Conservation (phyloP, 2,329 filamentous ascomycete genomes). For the Ascochyta lentis region DNA sequence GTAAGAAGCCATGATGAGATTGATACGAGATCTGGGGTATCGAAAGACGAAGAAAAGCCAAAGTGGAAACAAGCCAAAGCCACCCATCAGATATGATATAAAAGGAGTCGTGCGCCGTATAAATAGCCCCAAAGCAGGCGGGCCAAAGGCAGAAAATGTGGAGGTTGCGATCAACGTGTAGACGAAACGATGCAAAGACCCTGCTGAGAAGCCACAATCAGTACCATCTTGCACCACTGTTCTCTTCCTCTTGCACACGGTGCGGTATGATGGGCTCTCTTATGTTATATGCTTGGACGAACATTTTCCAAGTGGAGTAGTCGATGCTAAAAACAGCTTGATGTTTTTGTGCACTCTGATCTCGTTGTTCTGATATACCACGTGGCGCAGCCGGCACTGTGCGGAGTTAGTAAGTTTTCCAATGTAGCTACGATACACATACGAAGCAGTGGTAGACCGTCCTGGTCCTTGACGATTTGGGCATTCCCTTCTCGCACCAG, state of each 20-base stretch:
- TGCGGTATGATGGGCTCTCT: constrained; percentile 85
- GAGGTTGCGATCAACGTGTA: not conserved
- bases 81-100: constrained; percentile 1
- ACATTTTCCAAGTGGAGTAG: constrained; percentile 79
- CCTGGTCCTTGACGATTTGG: constrained; percentile 73
- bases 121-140: not conserved
- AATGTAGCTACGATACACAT: constrained; percentile 49
- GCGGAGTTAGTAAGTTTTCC: constrained; percentile 6
- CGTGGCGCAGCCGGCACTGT: constrained; percentile 55
- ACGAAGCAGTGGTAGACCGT: constrained; percentile 81
- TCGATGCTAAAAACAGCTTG: constrained; percentile 91
- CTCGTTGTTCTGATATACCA: constrained; percentile 61
- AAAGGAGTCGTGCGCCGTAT: not conserved
- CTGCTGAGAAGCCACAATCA: not conserved
- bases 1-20: not conserved
- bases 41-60: not conserved
- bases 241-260: constrained; percentile 54
- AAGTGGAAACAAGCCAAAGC: not conserved
- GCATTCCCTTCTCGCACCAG: constrained; percentile 85
- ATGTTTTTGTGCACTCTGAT: constrained; percentile 63
- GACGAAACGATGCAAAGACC: not conserved
- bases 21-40: constrained; percentile 14
- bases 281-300: constrained; percentile 79
- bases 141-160: not conserved
- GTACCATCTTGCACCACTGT: constrained; percentile 17